Percentiles rank a stretch among this genome's conserved stretches.
phyloP scores from a whole-genome alignment of 2,329 filamentous ascomycete species.

The Claviceps arundinis region DNA sequence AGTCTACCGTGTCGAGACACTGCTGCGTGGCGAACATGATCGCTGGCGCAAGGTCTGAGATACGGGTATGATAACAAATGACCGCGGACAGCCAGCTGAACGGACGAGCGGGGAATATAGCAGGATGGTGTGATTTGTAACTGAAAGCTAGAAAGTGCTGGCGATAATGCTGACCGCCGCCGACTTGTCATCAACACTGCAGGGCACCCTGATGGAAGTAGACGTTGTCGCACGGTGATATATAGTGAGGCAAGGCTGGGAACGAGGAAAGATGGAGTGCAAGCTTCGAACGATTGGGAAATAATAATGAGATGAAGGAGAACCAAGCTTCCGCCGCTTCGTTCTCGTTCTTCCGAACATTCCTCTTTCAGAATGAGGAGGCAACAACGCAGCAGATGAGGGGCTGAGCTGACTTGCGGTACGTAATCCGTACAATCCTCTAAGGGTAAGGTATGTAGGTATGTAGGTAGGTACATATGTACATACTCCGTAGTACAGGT shows the following conservation, averaged over 20 bases:
- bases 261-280: no score
- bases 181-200: neutral
- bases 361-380: neutral
- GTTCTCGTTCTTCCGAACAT: neutral
- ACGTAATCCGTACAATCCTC: no score
- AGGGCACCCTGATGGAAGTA: neutral
- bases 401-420: no score
- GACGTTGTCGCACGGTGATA: neutral
- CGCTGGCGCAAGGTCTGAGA: neutral
- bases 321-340: neutral
- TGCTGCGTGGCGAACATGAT: slow-evolving; percentile 26
- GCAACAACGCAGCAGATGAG: neutral
- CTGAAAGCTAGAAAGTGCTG: neutral
- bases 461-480: no score
- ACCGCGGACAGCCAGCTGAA: neutral
- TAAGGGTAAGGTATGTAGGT: no score
- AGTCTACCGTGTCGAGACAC: slow-evolving; percentile 20
- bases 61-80: neutral
- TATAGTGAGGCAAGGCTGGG: no score
- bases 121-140: no score
- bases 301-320: neutral
- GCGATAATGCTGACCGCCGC: neutral
- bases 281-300: neutral
- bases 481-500: no score
- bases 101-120: neutral